phyloP scores from a whole-genome alignment of 108 stramenopile genomes.

The Cyclotella kingstonii region DNA sequence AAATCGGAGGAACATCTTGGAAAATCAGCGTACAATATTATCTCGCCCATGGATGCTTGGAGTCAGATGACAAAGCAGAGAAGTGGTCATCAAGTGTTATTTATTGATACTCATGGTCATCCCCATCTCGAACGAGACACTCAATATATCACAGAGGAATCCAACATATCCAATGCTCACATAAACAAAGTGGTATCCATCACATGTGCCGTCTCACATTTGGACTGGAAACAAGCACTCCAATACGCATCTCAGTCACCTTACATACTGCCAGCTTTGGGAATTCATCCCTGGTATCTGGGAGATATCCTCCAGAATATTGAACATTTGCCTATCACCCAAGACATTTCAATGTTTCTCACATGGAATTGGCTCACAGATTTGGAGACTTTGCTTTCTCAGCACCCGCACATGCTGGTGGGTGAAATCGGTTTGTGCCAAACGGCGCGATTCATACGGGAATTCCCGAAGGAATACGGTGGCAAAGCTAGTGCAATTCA shows the following conservation, averaged over 20 bases:
- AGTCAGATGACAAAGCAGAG: constrained; percentile 16
- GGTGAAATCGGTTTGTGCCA: constrained; percentile 85
- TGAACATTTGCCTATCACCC: background rate
- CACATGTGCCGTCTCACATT: constrained; percentile 62
- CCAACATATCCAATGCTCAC: background rate
- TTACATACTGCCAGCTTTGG: constrained; percentile 53
- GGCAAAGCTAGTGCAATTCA: constrained; percentile 66
- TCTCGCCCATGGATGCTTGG: constrained; percentile 33
- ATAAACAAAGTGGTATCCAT: constrained; percentile 40
- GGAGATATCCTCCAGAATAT: constrained; percentile 30
- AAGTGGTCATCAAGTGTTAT: constrained; percentile 12
- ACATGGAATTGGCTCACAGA: constrained; percentile 56
- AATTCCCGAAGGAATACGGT: constrained; percentile 44
- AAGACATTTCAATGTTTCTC: constrained; percentile 21
- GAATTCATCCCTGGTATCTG: constrained; percentile 86
- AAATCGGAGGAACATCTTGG: background rate
- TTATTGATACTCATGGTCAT: constrained; percentile 82
- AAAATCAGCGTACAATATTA: constrained; percentile 4
- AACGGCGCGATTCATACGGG: constrained; percentile 70
- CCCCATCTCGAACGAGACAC: constrained; percentile 68
- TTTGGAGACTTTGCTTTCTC: constrained; percentile 49
- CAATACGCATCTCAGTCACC: constrained; percentile 53
- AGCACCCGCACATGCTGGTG: constrained; percentile 70
- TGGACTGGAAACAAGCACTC: constrained; percentile 67
- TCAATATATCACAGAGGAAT: constrained; percentile 26